A percentile compares a stretch with the other conserved stretches of the same genome.
These are phyloP conservation scores for Theileria annulata DNA, from an alignment of 169 alveolate species.

Conservation along the genomic window DNA sequence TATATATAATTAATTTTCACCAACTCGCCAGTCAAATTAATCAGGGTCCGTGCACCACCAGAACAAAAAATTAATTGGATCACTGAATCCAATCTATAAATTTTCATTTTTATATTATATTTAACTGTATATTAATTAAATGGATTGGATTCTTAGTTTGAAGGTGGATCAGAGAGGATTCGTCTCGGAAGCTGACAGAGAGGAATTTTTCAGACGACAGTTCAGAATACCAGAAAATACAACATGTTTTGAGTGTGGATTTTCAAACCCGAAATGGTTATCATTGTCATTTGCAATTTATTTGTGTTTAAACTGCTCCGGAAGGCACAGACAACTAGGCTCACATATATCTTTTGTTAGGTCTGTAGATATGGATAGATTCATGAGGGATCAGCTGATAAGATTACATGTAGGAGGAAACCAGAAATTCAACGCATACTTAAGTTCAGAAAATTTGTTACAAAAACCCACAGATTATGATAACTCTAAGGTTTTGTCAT, in stretches of 20 bases:
- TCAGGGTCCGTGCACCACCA: slow-evolving; percentile 20
- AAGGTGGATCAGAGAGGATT: slow-evolving; percentile 79
- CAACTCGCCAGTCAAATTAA: not conserved
- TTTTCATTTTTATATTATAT: too few species aligned
- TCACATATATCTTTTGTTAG: slow-evolving; percentile 94
- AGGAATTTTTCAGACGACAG: slow-evolving; percentile 73
- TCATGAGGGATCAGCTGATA: slow-evolving; percentile 82
- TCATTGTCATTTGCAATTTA: slow-evolving; percentile 92
- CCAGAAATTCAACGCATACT: slow-evolving; percentile 57
- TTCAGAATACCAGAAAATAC: slow-evolving; percentile 75
- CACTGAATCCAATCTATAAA: not conserved
- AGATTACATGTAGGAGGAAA: slow-evolving; percentile 79
- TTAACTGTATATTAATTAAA: not conserved
- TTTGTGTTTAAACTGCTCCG: slow-evolving; percentile 95
- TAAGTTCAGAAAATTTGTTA: slow-evolving; percentile 28
- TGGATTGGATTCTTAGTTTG: slow-evolving; percentile 59
- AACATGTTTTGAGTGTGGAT: slow-evolving; percentile 92
- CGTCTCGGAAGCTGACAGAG: slow-evolving; percentile 78
- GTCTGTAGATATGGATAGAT: slow-evolving; percentile 88
- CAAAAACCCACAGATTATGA: slow-evolving; percentile 41
- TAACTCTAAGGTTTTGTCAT: slow-evolving; percentile 21
- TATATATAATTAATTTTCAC: not conserved
- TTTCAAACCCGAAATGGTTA: slow-evolving; percentile 96
- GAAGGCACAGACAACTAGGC: slow-evolving; percentile 93
- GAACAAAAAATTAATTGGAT: slow-evolving; percentile 4